Percentiles rank a stretch among this genome's conserved stretches.
Conservation (phyloP, 106 monocot species). For the Ottelia alismoides region DNA sequence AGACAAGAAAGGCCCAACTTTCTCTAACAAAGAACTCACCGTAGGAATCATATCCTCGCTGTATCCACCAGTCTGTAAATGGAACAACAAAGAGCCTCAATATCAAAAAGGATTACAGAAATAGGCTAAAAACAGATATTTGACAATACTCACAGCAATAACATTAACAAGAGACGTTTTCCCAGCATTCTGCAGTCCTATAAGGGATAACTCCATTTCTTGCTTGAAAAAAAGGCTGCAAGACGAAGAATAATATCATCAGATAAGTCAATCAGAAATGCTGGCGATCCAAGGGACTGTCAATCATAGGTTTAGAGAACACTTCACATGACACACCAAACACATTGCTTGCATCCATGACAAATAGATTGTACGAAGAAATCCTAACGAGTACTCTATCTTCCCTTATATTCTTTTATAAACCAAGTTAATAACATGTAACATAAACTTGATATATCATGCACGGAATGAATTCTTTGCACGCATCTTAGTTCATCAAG, state of each 20-base stretch:
- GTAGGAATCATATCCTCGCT: conserved; percentile 99
- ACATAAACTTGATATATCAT: no score
- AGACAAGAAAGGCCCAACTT: no score
- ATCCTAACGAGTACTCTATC: no score
- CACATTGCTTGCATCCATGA: no score
- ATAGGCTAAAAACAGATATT: not conserved
- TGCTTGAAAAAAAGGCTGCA: conserved; percentile 98
- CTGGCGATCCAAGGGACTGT: no score
- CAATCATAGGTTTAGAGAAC: no score
- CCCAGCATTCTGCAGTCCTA: conserved; percentile 96
- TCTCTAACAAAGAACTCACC: conserved; percentile 46
- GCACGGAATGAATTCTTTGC: no score
- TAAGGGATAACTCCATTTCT: conserved; percentile 95
- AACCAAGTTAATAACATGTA: not conserved
- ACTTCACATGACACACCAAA: no score
- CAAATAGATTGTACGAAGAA: no score
- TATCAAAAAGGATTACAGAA: not conserved
- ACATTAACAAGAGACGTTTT: conserved; percentile 98
- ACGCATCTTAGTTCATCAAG: no score
- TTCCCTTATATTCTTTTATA: no score
- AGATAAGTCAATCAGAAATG: not conserved
- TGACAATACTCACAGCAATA: conserved; percentile 55
- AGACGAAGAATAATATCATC: not conserved
- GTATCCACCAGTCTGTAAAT: conserved; percentile 85
- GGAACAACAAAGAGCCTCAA: not conserved